Percentiles rank a stretch among this genome's conserved stretches.
Evolutionary conservation across 2,329 filamentous ascomycete genomes (phyloP).

Genomic region (Metarhizium robertsii): DNA sequence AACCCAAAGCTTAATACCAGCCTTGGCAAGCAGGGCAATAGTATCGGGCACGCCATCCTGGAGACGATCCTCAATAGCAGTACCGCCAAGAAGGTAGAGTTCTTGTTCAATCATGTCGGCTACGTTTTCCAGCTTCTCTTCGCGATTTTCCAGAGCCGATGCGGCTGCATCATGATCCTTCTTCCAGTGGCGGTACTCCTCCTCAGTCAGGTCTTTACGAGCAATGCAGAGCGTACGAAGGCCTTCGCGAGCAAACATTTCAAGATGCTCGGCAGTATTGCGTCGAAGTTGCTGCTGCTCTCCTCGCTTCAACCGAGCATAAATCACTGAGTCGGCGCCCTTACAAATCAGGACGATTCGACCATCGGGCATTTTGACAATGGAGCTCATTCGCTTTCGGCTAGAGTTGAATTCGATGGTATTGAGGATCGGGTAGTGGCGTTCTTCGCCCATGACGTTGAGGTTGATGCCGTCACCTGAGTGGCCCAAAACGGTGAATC

Average conservation of each 20-base stretch:
- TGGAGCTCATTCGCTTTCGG: conserved; percentile 95
- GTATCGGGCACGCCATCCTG: conserved; percentile 97
- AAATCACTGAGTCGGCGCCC: conserved; percentile 94
- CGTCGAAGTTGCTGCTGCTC: conserved; percentile 78
- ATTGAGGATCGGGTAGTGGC: conserved; percentile 79
- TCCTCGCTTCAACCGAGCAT: conserved; percentile 76
- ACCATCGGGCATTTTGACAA: conserved; percentile 87
- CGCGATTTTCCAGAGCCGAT: conserved; percentile 72
- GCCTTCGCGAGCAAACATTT: conserved; percentile 94
- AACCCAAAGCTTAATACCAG: conserved; percentile 98
- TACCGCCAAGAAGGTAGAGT: conserved; percentile 79
- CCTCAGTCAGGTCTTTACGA: conserved; percentile 67
- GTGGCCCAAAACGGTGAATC: conserved; percentile 82
- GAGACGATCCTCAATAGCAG: conserved; percentile 91
- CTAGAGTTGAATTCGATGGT: conserved; percentile 97
- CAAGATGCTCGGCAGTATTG: conserved; percentile 83
- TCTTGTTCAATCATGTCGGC: conserved; percentile 88
- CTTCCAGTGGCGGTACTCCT: conserved; percentile 79
- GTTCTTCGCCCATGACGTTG: conserved; percentile 79
- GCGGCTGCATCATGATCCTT: conserved; percentile 82
- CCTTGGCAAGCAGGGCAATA: conserved; percentile 80
- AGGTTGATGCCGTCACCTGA: conserved; percentile 73
- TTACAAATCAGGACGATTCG: conserved; percentile 92
- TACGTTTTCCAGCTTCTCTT: conserved; percentile 85
- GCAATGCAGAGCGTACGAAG: conserved; percentile 92